Conservation (phyloP, 352 stramenopile genomes). For the Pseudoperonospora humuli region DNA sequence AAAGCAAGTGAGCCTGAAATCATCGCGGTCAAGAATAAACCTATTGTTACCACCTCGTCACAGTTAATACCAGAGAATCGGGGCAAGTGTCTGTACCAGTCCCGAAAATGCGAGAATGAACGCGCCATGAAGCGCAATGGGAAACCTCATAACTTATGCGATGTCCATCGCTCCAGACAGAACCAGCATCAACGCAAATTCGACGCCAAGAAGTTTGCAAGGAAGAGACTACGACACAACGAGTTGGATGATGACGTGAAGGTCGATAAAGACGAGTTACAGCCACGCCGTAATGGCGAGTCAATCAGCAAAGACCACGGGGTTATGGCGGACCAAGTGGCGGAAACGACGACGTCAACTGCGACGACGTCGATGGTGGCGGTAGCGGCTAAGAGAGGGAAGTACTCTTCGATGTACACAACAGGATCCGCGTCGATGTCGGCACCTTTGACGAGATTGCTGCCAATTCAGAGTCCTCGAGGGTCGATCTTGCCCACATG, state of each 20-base stretch:
- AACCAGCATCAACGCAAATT: conserved; percentile 82
- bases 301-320: conserved; percentile 4
- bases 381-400: conserved; percentile 4
- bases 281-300: not conserved
- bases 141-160: conserved; percentile 69
- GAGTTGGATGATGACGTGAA: conserved; percentile 16
- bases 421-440: conserved; percentile 1
- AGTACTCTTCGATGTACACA: not conserved
- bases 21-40: not conserved
- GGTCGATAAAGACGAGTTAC: not conserved
- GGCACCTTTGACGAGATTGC: conserved; percentile 4
- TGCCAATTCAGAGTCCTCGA: conserved; percentile 10
- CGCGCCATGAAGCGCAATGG: conserved; percentile 73
- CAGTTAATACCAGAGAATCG: conserved; percentile 16
- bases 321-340: not conserved
- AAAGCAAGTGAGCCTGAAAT: not conserved
- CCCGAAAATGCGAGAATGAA: conserved; percentile 76
- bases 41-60: not conserved
- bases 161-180: conserved; percentile 68
- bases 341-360: not conserved
- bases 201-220: conserved; percentile 71
- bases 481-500: conserved; percentile 3
- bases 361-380: not conserved
- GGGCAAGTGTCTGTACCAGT: conserved; percentile 70
- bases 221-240: conserved; percentile 28